These are phyloP conservation scores for Hyphodiscus hymeniophilus DNA, from an alignment of 495 filamentous ascomycete genomes.

Conservation along the genomic window DNA sequence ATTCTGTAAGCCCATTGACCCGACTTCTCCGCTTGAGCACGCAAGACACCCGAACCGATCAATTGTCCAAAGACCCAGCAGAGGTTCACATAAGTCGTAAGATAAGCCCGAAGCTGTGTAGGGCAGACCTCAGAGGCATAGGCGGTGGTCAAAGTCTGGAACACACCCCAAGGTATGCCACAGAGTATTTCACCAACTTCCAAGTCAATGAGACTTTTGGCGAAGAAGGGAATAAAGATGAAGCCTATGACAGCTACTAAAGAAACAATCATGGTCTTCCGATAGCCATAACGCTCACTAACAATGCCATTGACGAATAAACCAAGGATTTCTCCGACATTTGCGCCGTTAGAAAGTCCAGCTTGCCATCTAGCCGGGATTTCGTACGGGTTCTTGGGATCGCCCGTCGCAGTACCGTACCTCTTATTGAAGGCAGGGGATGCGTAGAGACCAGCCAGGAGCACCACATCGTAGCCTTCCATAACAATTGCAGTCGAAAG, in stretches of 20 bases:
- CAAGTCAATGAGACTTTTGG: conserved; percentile 56
- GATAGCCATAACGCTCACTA: conserved; percentile 45
- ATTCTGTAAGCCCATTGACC: conserved; percentile 46
- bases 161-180: conserved; percentile 68
- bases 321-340: conserved; percentile 38
- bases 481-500: conserved; percentile 36
- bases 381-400: conserved; percentile 35
- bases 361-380: conserved; percentile 40
- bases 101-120: conserved; percentile 58
- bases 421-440: conserved; percentile 27
- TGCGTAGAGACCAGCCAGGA: conserved; percentile 31
- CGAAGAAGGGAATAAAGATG: conserved; percentile 71
- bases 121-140: conserved; percentile 78
- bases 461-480: conserved; percentile 37
- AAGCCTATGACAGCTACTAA: conserved; percentile 54
- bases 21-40: conserved; percentile 32
- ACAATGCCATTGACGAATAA: conserved; percentile 38
- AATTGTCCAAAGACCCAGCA: conserved; percentile 59
- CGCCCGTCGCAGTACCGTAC: conserved; percentile 14
- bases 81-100: conserved; percentile 71
- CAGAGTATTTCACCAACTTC: conserved; percentile 70
- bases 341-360: conserved; percentile 36
- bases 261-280: conserved; percentile 57
- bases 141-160: conserved; percentile 68
- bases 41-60: conserved; percentile 50